Evolutionary conservation across 1,139 yeast genomes (phyloP).

Genomic region (Suhomyces guaymorum): DNA sequence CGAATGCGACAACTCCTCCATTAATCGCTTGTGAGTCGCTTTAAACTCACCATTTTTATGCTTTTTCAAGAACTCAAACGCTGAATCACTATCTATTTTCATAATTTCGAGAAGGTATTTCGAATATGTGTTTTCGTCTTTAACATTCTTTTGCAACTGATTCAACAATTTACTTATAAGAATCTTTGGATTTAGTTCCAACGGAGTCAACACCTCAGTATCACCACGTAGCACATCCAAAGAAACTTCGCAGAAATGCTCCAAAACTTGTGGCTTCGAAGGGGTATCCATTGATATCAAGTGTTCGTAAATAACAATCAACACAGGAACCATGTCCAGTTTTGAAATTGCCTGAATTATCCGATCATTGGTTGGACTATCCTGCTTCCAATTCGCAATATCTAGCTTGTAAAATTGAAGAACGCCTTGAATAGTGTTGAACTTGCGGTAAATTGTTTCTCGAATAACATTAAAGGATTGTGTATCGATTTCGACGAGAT

Average conservation of each 20-base stretch:
- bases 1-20: conserved; percentile 30
- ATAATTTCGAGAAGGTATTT: conserved; percentile 33
- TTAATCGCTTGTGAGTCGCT: conserved; percentile 32
- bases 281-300: background rate
- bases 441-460: conserved; percentile 8
- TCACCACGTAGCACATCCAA: conserved; percentile 9
- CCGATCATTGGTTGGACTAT: conserved; percentile 5
- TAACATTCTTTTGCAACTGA: conserved; percentile 19
- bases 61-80: conserved; percentile 33
- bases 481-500: conserved; percentile 5
- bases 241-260: conserved; percentile 12
- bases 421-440: conserved; percentile 4
- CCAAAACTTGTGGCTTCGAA: conserved; percentile 2
- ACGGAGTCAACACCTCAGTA: background rate
- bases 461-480: conserved; percentile 7
- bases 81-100: conserved; percentile 28
- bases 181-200: background rate
- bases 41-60: conserved; percentile 27
- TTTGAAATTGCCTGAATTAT: conserved; percentile 8
- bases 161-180: conserved; percentile 17
- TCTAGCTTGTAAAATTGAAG: conserved; percentile 13
- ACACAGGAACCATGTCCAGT: conserved; percentile 1
- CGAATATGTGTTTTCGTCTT: conserved; percentile 27
- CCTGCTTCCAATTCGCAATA: conserved; percentile 12
- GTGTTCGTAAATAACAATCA: conserved; percentile 11